A percentile compares a stretch with the other conserved stretches of the same genome.
phyloP scores from a whole-genome alignment of 345 rosid genomes.

The Brassica incana region DNA sequence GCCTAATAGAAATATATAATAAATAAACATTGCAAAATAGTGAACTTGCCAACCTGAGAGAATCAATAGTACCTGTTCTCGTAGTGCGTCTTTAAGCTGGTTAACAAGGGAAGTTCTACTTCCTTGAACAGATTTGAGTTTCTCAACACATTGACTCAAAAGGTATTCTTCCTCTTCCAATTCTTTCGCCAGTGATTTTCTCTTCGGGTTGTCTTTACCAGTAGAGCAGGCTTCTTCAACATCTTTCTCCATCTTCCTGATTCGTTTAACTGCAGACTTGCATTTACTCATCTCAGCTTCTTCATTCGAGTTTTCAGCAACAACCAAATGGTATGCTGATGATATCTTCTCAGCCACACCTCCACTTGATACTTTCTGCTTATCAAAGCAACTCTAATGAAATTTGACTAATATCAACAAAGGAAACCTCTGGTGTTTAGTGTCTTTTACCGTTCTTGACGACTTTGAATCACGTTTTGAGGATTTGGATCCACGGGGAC shows the following conservation, averaged over 20 bases:
- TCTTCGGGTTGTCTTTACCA: constrained; percentile 68
- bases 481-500: constrained; percentile 73
- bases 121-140: constrained; percentile 75
- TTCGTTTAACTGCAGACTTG: constrained; percentile 62
- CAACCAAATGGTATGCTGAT: constrained; percentile 76
- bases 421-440: neutral
- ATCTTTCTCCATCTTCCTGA: constrained; percentile 86
- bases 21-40: neutral
- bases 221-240: constrained; percentile 57
- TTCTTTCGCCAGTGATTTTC: constrained; percentile 61
- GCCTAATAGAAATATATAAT: too few species aligned
- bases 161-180: constrained; percentile 72
- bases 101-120: constrained; percentile 72
- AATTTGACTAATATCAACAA: neutral
- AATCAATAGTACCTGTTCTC: constrained; percentile 58
- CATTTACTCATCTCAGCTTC: constrained; percentile 84
- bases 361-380: constrained; percentile 78
- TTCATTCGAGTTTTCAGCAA: constrained; percentile 70
- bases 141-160: constrained; percentile 73
- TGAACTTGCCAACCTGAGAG: neutral
- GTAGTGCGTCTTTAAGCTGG: constrained; percentile 80
- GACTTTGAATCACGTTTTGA: constrained; percentile 81
- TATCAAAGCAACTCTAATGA: neutral
- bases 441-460: constrained; percentile 61
- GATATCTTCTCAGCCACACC: constrained; percentile 86